These are phyloP conservation scores for Claviceps sp. DNA, from an alignment of 2,329 filamentous ascomycete species.

Conservation along the genomic window DNA sequence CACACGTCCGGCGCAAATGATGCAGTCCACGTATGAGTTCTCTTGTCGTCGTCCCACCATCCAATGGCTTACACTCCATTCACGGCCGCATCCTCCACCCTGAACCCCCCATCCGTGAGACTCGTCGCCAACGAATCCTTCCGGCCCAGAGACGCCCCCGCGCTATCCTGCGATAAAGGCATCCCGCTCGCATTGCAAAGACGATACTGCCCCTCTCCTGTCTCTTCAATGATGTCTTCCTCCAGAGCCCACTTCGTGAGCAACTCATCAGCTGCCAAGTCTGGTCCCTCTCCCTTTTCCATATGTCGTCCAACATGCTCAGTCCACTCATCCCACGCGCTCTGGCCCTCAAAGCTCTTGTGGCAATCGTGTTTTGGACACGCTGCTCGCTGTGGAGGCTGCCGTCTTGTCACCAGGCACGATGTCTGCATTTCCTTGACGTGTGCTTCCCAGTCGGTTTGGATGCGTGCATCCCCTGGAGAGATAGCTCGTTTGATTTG, in stretches of 20 bases:
- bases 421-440: constrained; percentile 58
- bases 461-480: constrained; percentile 45
- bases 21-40: not conserved
- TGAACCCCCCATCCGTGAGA: constrained; percentile 7
- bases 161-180: constrained; percentile 6
- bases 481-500: constrained; percentile 44
- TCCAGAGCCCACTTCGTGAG: constrained; percentile 50
- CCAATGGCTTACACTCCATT: constrained; percentile 12
- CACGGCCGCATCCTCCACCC: constrained; percentile 11
- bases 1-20: not conserved
- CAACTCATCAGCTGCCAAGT: constrained; percentile 43
- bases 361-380: constrained; percentile 62
- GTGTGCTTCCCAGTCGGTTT: constrained; percentile 49
- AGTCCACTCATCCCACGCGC: constrained; percentile 80
- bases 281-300: constrained; percentile 54
- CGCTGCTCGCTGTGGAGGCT: constrained; percentile 56
- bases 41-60: constrained; percentile 12
- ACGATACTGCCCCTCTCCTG: constrained; percentile 42
- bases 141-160: constrained; percentile 9
- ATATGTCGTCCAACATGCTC: constrained; percentile 87
- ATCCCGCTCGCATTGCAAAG: constrained; percentile 24
- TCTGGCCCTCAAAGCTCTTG: constrained; percentile 53
- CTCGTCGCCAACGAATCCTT: constrained; percentile 15
- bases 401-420: constrained; percentile 58
- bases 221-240: constrained; percentile 48